Base-by-base conservation (phyloP, 1,139 yeast species). In the Geotrichum aggregatum region DNA sequence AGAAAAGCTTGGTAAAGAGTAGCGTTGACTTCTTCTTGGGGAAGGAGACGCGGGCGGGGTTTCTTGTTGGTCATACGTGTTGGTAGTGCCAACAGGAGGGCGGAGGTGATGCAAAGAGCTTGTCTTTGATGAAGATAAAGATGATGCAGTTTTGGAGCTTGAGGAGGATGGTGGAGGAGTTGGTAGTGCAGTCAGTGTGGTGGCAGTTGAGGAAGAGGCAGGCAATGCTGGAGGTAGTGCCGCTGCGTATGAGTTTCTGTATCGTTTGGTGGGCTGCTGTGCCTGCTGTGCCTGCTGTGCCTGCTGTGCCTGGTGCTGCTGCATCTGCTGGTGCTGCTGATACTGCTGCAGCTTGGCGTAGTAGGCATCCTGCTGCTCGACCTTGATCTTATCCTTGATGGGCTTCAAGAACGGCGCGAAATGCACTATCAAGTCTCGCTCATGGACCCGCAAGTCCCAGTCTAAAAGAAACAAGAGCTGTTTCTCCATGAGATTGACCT, bases 401-500 rank as follows among this genome's bases (percentile, higher is more conserved):
- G 42, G 42, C 22, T 39, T 39, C 56, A 92, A 72, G 71, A 92
- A 87, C 42, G 91, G 91, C 50, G 84, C 81, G 55, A 91, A 76
- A 16, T 83, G 83, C 50, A 75, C 71, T 54, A 81, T 73, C 57
- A 92, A 76, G 63, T 92, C 98, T 47, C 78, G 76, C 61, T 81
- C 82, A 44, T 80, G 72, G 54, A 92, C 81, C 44, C 78, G 73
- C 50, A 91, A 72, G 63, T 87, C 82, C 98, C 98, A 92, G 61
- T 87, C 84, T 55, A 92, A 76, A 59, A 88, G 80, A 47, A 78
- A 80, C 52, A 91, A 79, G 59, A 92, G 75, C 70, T 92, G 98
- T 61, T 91, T 77, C 71, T 92, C 98, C 64, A 95, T 87, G 66
- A 89, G 82, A 69, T 92, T 92, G 54, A 92, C 91, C 65, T 92